Percentiles rank a stretch among this genome's conserved stretches.
These are phyloP conservation scores for Lophium mytilinum DNA, from an alignment of 495 filamentous ascomycete species.

Conservation along the genomic window DNA sequence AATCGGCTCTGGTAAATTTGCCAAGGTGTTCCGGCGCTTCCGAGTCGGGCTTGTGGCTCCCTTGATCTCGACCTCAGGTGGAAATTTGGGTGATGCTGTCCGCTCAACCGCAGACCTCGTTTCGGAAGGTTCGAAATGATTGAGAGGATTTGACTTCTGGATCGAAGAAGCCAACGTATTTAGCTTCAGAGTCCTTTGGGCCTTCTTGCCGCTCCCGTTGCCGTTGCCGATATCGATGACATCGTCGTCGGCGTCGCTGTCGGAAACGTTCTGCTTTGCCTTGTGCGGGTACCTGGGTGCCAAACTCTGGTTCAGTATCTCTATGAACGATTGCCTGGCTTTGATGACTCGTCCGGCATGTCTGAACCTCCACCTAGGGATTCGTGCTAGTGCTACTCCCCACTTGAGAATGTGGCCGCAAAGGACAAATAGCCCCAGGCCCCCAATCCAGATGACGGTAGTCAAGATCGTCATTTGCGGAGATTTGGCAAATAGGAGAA, in stretches of 20 bases:
- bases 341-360: slow-evolving; percentile 42
- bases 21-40: slow-evolving; percentile 14
- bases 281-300: slow-evolving; percentile 1
- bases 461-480: slow-evolving; percentile 80
- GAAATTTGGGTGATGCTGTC: not conserved
- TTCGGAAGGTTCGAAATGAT: not conserved
- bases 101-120: slow-evolving; percentile 19
- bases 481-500: slow-evolving; percentile 67
- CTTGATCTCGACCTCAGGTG: not conserved
- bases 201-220: slow-evolving; percentile 4
- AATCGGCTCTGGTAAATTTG: not conserved
- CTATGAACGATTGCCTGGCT: slow-evolving; percentile 43
- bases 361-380: slow-evolving; percentile 85
- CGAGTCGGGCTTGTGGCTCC: not conserved
- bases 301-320: slow-evolving; percentile 39
- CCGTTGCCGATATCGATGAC: slow-evolving; percentile 12
- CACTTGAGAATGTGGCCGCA: slow-evolving; percentile 73
- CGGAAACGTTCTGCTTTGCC: slow-evolving; percentile 39
- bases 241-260: slow-evolving; percentile 40
- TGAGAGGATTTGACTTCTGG: no score
- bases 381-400: slow-evolving; percentile 76
- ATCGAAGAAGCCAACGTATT: slow-evolving; percentile 6
- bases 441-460: slow-evolving; percentile 79
- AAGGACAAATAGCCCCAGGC: slow-evolving; percentile 62
- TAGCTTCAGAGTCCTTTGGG: slow-evolving; percentile 8